Base-by-base conservation (phyloP, 1,284 basidiomycete genomes). In the Tremellales sp. region DNA sequence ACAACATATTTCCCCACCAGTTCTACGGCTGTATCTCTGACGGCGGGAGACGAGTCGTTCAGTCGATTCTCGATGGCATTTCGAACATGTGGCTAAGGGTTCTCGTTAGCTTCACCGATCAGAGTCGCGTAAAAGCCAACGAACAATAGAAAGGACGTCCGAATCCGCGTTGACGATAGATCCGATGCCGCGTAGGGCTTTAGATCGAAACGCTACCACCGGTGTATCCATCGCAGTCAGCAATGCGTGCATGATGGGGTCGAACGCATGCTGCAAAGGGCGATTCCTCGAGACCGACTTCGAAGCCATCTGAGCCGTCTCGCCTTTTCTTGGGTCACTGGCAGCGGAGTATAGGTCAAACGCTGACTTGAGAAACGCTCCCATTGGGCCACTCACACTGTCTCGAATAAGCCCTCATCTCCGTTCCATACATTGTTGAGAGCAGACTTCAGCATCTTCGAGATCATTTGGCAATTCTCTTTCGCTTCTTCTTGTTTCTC, bases 1-100 rank as follows among this genome's bases (percentile, higher is more conserved):
- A 93, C 81, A 72, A 97, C 84, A 64, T 97, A 95, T 72, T 90
- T 94, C 24, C 94, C 92, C 49, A 98, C 87, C 40, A 98, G 76
- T 53, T 95, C 92, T 7, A 98, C 87, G 5, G 94, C 91, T 5
- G 90, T 88, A 69, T 99, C 95, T 28, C 94, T 85, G 16, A 98
- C 95, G 22, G 86, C 85, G 1, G 93, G 84, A 0, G 93, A 97
- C 47, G 80, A 84, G 62, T 99, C 94, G 3, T 86, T 75, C 16
- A 98, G 78, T 62, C 94, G 87, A 19, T 81, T 82, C 70, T 95
- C 90, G 54, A 99, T 90, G 0, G 87, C 83, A 34, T 79, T 76
- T 19, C 85, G 82, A 31, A 92, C 87, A 57, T 81, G 84, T 2
- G 78, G 61, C 86, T 89, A 50, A 16, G 26, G n/a, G 18, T 13